Percentiles rank a stretch among this genome's conserved stretches.
Evolutionary conservation across 2,329 filamentous ascomycete genomes (phyloP).

Genomic region (Bipolaris oryzae): DNA sequence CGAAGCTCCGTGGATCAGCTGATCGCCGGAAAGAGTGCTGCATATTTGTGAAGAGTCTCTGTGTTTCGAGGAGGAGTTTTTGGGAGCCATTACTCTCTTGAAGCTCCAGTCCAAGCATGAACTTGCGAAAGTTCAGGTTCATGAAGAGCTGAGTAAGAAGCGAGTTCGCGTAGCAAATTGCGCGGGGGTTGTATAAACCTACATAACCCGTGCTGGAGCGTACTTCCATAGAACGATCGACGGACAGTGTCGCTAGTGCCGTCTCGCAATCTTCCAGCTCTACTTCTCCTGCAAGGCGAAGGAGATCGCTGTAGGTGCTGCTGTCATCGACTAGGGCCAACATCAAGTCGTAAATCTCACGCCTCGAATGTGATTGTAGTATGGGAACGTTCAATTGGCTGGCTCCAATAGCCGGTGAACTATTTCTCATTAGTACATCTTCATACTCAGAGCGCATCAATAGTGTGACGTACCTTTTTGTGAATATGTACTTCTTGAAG

Average conservation of each 20-base stretch:
- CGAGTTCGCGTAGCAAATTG: conserved; percentile 97
- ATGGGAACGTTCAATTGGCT: conserved; percentile 34
- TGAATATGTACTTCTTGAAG: conserved; percentile 48
- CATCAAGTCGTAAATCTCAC: conserved; percentile 47
- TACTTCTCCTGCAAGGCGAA: conserved; percentile 33
- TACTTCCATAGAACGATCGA: conserved; percentile 71
- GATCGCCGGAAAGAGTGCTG: conserved; percentile 79
- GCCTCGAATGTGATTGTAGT: conserved; percentile 44
- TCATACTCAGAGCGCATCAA: neutral
- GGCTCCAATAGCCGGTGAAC: conserved; percentile 16
- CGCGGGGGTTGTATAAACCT: conserved; percentile 90
- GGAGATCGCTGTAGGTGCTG: conserved; percentile 35
- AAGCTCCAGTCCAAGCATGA: conserved; percentile 69
- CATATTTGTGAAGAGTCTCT: conserved; percentile 82
- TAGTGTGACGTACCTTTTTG: conserved; percentile 21
- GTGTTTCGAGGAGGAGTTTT: conserved; percentile 74
- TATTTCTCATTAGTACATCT: conserved; percentile 8
- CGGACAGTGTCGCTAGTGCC: conserved; percentile 60
- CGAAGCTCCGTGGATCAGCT: conserved; percentile 74
- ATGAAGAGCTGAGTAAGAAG: conserved; percentile 94
- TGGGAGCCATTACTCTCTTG: conserved; percentile 64
- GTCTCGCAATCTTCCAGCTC: conserved; percentile 52
- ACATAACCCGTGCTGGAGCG: conserved; percentile 80
- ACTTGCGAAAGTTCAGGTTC: conserved; percentile 85
- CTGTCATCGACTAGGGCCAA: conserved; percentile 42